phyloP scores from a whole-genome alignment of 768 basidiomycete species.

The Asterophora parasitica region DNA sequence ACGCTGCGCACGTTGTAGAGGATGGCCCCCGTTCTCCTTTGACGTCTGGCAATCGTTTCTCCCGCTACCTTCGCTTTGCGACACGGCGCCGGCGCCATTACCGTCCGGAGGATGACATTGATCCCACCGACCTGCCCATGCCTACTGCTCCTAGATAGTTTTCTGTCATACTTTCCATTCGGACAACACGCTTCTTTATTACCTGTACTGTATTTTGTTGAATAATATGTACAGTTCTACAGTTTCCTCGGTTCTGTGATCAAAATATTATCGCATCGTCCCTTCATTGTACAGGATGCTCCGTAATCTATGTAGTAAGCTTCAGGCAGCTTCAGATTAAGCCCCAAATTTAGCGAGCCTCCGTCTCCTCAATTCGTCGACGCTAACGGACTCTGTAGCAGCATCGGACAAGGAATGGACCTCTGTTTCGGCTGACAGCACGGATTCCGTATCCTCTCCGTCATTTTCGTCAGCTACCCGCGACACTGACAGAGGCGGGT shows the following conservation, averaged over 20 bases:
- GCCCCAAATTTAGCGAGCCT: constrained; percentile 62
- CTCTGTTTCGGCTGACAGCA: constrained; percentile 30
- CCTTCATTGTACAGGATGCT: background rate
- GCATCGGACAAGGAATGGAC: constrained; percentile 20
- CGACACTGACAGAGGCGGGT: background rate
- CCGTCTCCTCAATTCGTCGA: constrained; percentile 66
- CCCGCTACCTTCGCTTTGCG: constrained; percentile 53
- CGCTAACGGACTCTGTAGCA: constrained; percentile 34
- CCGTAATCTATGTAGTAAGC: too few species aligned
- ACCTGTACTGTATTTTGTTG: background rate
- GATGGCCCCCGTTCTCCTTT: constrained; percentile 13
- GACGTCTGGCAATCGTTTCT: constrained; percentile 39
- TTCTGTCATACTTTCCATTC: background rate
- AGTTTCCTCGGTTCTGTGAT: background rate
- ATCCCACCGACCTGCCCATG: constrained; percentile 30
- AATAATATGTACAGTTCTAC: constrained; percentile 1
- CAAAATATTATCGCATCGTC: background rate
- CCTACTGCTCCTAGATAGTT: constrained; percentile 19
- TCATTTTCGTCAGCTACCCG: constrained; percentile 13
- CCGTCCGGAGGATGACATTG: constrained; percentile 23
- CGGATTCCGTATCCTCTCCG: constrained; percentile 32
- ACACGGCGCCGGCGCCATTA: constrained; percentile 31
- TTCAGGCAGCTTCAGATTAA: constrained; percentile 24
- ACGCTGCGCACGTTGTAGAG: constrained; percentile 19
- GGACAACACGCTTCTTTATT: background rate